Evolutionary conservation across 306 rosid genomes (phyloP).

Genomic region (Cicer judaicum): DNA sequence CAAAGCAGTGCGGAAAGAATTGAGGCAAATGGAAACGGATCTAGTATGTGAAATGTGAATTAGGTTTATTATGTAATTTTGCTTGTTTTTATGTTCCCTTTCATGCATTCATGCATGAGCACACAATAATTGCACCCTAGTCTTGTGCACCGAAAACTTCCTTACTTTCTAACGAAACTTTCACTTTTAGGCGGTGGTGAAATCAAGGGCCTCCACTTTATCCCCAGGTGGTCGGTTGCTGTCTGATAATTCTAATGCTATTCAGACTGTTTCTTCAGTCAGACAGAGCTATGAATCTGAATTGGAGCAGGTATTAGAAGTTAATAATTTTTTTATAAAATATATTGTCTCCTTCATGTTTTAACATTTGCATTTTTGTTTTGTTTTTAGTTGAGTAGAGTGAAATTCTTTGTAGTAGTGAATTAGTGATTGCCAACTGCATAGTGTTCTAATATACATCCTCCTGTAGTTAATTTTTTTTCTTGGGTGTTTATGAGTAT

Average conservation of each 20-base stretch:
- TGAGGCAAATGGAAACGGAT: constrained; percentile 70
- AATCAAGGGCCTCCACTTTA: constrained; percentile 57
- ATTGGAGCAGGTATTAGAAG: constrained; percentile 73
- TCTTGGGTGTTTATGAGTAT: neutral
- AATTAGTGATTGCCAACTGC: neutral
- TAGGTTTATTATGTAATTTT: constrained; percentile 31
- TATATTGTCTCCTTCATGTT: neutral
- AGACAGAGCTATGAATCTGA: constrained; percentile 71
- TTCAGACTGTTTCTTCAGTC: constrained; percentile 60
- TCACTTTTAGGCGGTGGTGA: constrained; percentile 59
- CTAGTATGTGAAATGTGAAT: constrained; percentile 58
- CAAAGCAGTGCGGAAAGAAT: constrained; percentile 69
- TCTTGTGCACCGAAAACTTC: constrained; percentile 27
- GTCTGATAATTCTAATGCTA: constrained; percentile 57
- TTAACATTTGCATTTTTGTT: neutral
- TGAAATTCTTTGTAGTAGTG: constrained; percentile 5
- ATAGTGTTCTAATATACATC: neutral
- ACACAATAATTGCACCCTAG: too few species aligned
- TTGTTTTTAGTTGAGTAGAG: neutral
- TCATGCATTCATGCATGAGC: neutral
- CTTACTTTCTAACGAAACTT: constrained; percentile 34
- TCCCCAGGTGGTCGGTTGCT: constrained; percentile 49
- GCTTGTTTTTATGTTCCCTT: constrained; percentile 30
- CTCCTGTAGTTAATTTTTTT: constrained; percentile 15
- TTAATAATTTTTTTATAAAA: constrained; percentile 1